Conservation (phyloP, 2,329 filamentous ascomycete species). For the Colletotrichum australisinense region DNA sequence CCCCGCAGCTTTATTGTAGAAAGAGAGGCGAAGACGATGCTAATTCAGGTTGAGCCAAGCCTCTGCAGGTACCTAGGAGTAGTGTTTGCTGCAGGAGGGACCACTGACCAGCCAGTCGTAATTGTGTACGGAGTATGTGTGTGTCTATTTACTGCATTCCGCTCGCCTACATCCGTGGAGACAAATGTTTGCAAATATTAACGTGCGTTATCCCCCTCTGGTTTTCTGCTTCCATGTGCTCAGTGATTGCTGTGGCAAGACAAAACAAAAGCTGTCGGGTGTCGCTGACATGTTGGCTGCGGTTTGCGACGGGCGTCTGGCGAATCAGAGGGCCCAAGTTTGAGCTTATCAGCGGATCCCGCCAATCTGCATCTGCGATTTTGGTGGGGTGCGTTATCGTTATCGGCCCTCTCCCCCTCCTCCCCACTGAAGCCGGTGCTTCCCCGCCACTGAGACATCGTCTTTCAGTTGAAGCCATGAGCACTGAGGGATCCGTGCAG, state of each 20-base stretch:
- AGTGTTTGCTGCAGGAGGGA: neutral
- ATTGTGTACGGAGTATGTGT: neutral
- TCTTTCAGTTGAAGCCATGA: neutral
- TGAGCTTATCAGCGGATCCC: conserved; percentile 30
- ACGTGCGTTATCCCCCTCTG: neutral
- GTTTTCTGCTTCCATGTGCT: neutral
- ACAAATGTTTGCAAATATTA: neutral
- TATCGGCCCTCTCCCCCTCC: conserved; percentile 21
- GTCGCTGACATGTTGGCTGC: neutral
- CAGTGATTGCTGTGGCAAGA: neutral
- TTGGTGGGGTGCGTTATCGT: conserved; percentile 28
- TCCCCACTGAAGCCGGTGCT: neutral
- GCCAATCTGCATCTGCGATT: neutral
- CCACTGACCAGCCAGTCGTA: neutral
- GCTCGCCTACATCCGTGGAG: neutral
- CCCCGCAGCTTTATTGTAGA: conserved; percentile 25
- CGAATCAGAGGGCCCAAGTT: conserved; percentile 24
- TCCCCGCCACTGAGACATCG: neutral
- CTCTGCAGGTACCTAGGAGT: neutral
- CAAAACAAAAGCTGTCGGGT: neutral
- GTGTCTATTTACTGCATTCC: neutral
- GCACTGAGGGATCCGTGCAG: conserved; percentile 2
- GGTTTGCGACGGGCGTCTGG: neutral
- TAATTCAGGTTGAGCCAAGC: neutral
- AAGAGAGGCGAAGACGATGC: conserved; percentile 16